Evolutionary conservation across 2,329 filamentous ascomycete species (phyloP).

Genomic region (Diaporthe longicolla): DNA sequence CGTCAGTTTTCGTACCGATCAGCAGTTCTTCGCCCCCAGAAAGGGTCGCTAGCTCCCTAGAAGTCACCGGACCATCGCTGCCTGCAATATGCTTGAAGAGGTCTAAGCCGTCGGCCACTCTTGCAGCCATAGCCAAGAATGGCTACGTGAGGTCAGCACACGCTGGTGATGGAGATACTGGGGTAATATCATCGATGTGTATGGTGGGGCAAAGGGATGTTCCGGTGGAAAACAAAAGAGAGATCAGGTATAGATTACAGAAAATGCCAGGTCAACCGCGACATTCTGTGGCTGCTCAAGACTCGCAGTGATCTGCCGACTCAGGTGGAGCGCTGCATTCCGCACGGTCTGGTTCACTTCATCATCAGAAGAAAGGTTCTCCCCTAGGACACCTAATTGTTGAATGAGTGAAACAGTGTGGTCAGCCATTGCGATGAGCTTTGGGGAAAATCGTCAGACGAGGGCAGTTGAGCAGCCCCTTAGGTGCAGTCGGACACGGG

Average conservation of each 20-base stretch:
- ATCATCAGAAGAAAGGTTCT: slow-evolving; percentile 10
- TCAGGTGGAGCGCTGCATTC: slow-evolving; percentile 41
- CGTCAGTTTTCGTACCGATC: slow-evolving; percentile 43
- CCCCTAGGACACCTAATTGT: slow-evolving; percentile 4
- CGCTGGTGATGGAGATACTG: not conserved
- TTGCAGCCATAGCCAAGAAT: slow-evolving; percentile 45
- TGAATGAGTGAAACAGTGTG: slow-evolving; percentile 23
- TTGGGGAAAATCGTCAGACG: no score
- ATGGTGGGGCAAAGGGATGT: not conserved
- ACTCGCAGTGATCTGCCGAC: slow-evolving; percentile 37
- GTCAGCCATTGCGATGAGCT: slow-evolving; percentile 13
- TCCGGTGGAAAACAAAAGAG: not conserved
- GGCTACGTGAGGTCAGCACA: slow-evolving; percentile 41
- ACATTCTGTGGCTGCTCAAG: slow-evolving; percentile 43
- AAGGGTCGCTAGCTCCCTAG: slow-evolving; percentile 43
- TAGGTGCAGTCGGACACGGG: no score
- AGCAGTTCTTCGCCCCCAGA: slow-evolving; percentile 48
- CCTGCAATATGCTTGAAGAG: slow-evolving; percentile 47
- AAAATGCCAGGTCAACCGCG: slow-evolving; percentile 43
- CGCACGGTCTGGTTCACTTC: slow-evolving; percentile 15
- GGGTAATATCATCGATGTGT: no score
- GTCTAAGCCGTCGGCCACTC: slow-evolving; percentile 45
- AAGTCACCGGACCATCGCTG: slow-evolving; percentile 42
- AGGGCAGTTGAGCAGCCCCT: not conserved
- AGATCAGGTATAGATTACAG: slow-evolving; percentile 36